Evolutionary conservation across 441 rosid genomes (phyloP).

Genomic region (Mallotus repandus): DNA sequence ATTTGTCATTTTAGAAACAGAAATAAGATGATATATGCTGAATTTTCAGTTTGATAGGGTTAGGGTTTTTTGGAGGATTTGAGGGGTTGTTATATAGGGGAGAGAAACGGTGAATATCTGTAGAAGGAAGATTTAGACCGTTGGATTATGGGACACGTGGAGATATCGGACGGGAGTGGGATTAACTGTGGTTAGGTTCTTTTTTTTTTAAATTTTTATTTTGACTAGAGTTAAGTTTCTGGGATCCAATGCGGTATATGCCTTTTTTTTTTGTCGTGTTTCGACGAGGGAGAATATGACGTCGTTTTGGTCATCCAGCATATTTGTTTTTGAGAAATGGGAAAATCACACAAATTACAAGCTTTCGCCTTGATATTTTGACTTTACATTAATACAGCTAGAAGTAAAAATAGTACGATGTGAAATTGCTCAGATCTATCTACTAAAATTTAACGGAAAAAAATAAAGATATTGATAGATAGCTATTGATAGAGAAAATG

Average conservation of each 20-base stretch:
- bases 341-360: no score
- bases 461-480: no score
- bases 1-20: constrained; percentile 35
- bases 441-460: no score
- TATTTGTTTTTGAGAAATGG: no score
- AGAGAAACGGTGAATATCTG: constrained; percentile 26
- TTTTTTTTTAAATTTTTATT: not conserved
- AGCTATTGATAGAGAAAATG: no score
- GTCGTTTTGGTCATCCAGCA: constrained; percentile 13
- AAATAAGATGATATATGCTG: not conserved
- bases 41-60: no score
- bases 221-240: constrained; percentile 32
- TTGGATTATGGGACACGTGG: constrained; percentile 44
- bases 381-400: no score
- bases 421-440: no score
- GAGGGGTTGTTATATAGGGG: constrained; percentile 29
- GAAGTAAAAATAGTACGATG: no score
- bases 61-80: constrained; percentile 9
- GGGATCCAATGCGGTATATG: constrained; percentile 34
- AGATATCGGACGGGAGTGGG: constrained; percentile 21
- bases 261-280: not conserved
- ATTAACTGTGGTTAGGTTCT: constrained; percentile 40
- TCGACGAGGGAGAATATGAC: constrained; percentile 11
- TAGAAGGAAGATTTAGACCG: constrained; percentile 25
- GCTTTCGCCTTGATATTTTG: no score